Evolutionary conservation across 192 early-diverging fungal species (phyloP), one percentile per base, ranked within the genome.

Genomic region (Coemansia sp.): DNA sequence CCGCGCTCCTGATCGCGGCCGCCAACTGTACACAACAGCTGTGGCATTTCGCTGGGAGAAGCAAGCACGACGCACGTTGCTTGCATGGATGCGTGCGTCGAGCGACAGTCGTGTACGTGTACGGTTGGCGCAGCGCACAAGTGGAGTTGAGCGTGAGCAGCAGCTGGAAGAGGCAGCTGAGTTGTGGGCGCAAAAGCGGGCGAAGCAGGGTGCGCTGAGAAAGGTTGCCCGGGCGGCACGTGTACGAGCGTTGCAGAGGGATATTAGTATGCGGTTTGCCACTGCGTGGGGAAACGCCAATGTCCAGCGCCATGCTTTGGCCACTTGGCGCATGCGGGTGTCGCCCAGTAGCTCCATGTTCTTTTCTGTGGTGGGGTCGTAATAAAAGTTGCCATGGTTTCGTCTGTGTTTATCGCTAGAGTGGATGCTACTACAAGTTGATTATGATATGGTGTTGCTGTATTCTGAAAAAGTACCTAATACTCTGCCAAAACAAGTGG

Each of bases 31-130:
- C 45, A 63, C 23, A 5, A 25, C 24, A 10, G 76, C 70, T 1
- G 29, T 69, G 24, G 67, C 64, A 2, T 73, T 79, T 35, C 62
- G 76, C 12, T 79, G 76, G 76, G 67, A 73, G 37, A 67, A 65
- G 43, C 67, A 79, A 56, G 58, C 71, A 15, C 70, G 67, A 4
- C 41, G 35, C 12, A 49, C 76, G 3, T 29, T 79, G 56, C 3
- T 11, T 1, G 25, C 23, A 10, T 73, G 70, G 70, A 73, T 73
- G 76, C 47, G 25, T 3, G 65, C 52, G 32, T 79, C 70, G 8
- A 62, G 37, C 14, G 53, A 66, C 52, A 35, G 49, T 1, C 49
- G 51, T 22, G 29, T 79, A 11, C 58, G 45, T 6, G 71, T 66
- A 24, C 48, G 56, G 5, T 7, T 73, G 59, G 71, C 71, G 7